Evolutionary conservation across 2,329 filamentous ascomycete genomes (phyloP).

Genomic region (Xylaria digitata): DNA sequence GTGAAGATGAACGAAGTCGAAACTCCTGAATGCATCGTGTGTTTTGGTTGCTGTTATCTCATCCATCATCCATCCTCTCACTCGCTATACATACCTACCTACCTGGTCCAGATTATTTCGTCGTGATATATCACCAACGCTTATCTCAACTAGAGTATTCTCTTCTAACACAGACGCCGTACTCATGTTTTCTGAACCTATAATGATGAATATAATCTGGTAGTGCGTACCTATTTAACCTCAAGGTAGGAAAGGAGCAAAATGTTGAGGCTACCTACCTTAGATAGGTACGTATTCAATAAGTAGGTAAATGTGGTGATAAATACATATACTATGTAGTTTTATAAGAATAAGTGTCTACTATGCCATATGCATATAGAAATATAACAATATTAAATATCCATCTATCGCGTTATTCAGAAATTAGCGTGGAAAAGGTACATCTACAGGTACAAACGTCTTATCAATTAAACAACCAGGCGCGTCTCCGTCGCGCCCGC

Average conservation of each 20-base stretch:
- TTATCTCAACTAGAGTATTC: too few relatives aligned
- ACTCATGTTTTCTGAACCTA: not conserved
- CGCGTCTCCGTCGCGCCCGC: conserved; percentile 30
- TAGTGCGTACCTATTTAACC: too few relatives aligned
- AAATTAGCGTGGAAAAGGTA: not conserved
- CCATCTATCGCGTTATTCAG: not conserved
- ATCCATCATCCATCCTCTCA: not conserved
- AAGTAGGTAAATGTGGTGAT: not conserved
- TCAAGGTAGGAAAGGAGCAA: too few relatives aligned
- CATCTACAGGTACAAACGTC: not conserved
- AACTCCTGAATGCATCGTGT: conserved; percentile 1
- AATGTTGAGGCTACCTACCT: too few relatives aligned
- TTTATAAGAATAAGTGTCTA: too few relatives aligned
- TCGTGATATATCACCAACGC: too few relatives aligned
- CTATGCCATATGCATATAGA: not conserved
- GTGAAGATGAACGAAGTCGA: not conserved
- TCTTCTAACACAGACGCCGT: not conserved
- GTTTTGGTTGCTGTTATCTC: not conserved
- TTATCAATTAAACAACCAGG: conserved; percentile 24
- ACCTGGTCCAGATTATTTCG: too few relatives aligned
- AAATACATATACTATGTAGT: too few relatives aligned
- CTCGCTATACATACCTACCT: too few relatives aligned
- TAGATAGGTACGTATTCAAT: too few relatives aligned
- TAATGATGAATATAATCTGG: not conserved
- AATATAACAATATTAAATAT: not conserved